phyloP scores from a whole-genome alignment of 805 yeast species.

The Hanseniaspora occidentalis region DNA sequence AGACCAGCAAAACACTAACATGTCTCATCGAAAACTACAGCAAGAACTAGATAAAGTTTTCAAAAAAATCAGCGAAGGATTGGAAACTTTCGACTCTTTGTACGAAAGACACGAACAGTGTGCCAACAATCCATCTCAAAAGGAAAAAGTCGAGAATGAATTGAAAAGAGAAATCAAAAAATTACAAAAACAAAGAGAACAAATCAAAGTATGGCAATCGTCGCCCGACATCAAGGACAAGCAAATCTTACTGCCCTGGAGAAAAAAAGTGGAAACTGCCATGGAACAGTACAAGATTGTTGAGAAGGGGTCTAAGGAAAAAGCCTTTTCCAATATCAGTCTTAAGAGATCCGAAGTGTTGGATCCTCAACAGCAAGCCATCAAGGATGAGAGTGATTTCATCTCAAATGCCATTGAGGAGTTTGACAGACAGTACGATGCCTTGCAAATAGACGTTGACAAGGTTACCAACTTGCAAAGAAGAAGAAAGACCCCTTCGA shows the following conservation, averaged over 20 bases:
- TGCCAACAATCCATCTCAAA: constrained; percentile 69
- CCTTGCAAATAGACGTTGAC: constrained; percentile 44
- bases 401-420: constrained; percentile 63
- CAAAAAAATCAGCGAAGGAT: constrained; percentile 79
- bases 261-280: constrained; percentile 57
- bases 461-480: constrained; percentile 18
- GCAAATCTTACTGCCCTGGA: constrained; percentile 66
- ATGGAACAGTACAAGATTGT: constrained; percentile 96
- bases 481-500: constrained; percentile 22
- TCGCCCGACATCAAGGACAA: constrained; percentile 88
- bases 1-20: too few species aligned
- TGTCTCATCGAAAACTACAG: constrained; percentile 36
- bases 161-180: constrained; percentile 92
- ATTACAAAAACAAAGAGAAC: constrained; percentile 85
- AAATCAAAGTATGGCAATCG: constrained; percentile 88
- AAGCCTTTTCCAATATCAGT: constrained; percentile 89
- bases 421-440: constrained; percentile 68
- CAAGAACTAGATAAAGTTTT: constrained; percentile 87
- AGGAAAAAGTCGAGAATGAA: constrained; percentile 87
- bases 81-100: constrained; percentile 69
- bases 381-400: constrained; percentile 58
- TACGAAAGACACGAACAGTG: constrained; percentile 77
- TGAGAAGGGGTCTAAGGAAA: constrained; percentile 86
- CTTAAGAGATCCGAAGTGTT: constrained; percentile 49
- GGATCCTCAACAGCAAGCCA: constrained; percentile 75